Percentiles rank a stretch among this genome's conserved stretches.
These are phyloP conservation scores for Eragrostis tef DNA, from an alignment of 202 grass and related monocot species.

Conservation along the genomic window DNA sequence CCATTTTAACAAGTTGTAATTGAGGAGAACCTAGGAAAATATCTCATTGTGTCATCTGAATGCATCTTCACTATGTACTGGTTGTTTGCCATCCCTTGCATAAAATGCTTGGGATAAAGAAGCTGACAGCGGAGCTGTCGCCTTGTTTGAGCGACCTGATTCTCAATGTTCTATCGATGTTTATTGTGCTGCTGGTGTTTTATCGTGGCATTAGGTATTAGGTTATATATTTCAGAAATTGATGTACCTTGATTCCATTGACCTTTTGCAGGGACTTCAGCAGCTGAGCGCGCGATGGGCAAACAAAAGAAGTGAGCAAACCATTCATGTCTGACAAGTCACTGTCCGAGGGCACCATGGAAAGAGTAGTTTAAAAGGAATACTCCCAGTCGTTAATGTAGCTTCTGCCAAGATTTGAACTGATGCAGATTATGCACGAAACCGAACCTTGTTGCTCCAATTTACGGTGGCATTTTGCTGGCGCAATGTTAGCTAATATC, in stretches of 20 bases:
- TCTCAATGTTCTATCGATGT: too few species aligned
- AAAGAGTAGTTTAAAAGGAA: slow-evolving; percentile 37
- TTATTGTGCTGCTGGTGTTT: too few species aligned
- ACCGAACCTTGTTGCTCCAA: slow-evolving; percentile 7
- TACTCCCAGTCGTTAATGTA: not conserved
- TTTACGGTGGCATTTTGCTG: not conserved
- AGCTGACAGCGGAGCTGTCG: too few species aligned
- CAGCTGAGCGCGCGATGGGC: slow-evolving; percentile 51
- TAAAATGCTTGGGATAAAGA: too few species aligned
- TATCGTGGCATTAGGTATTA: too few species aligned
- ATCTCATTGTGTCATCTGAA: too few species aligned
- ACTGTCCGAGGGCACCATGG: not conserved
- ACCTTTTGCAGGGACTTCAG: slow-evolving; percentile 85
- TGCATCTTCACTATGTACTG: too few species aligned
- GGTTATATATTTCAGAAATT: slow-evolving; percentile 16
- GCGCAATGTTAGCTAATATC: not conserved
- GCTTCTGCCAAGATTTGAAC: slow-evolving; percentile 6
- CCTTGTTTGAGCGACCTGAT: too few species aligned
- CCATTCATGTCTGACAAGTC: not conserved
- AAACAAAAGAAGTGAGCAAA: slow-evolving; percentile 59
- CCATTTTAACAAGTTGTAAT: too few species aligned
- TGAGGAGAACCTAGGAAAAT: too few species aligned
- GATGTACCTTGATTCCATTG: slow-evolving; percentile 50
- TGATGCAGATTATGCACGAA: not conserved
- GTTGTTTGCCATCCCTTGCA: too few species aligned